phyloP scores from a whole-genome alignment of 2,329 filamentous ascomycete species.

The Pseudogymnoascus sp. region DNA sequence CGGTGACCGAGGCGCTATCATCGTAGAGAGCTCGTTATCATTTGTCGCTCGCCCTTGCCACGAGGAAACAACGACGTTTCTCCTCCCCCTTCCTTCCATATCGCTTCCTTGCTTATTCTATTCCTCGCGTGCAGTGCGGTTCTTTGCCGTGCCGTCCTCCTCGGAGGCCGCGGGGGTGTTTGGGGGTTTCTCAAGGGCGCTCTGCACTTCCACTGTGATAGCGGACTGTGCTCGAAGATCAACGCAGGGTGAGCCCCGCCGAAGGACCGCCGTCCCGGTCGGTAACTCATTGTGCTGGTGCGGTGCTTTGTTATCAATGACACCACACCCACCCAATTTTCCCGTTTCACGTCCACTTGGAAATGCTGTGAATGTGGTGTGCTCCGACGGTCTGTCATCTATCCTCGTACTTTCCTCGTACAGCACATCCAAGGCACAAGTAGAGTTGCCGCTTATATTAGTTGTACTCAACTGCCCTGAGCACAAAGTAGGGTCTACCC shows the following conservation, averaged over 20 bases:
- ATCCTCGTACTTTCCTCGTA: not conserved
- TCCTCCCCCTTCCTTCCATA: not conserved
- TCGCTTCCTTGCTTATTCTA: slow-evolving; percentile 6
- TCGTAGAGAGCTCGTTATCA: not conserved
- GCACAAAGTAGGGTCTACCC: not conserved
- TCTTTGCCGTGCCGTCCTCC: not conserved
- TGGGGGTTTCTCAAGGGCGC: not conserved
- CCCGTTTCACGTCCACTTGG: not conserved
- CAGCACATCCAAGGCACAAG: not conserved
- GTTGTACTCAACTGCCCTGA: not conserved
- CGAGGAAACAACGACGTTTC: not conserved
- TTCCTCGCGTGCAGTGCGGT: not conserved
- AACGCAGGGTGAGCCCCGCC: slow-evolving; percentile 2
- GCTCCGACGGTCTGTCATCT: not conserved
- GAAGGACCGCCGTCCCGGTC: not conserved
- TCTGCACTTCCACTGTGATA: not conserved
- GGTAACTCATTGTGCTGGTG: not conserved
- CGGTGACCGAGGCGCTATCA: not conserved
- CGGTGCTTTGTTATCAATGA: not conserved
- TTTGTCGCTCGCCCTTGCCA: not conserved
- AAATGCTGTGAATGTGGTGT: not conserved
- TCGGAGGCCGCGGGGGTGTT: not conserved
- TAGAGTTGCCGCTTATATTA: not conserved
- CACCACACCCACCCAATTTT: not conserved
- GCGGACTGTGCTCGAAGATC: not conserved